These are phyloP conservation scores for Aphanomyces stellatus DNA, from an alignment of 352 stramenopile genomes.

Conservation along the genomic window DNA sequence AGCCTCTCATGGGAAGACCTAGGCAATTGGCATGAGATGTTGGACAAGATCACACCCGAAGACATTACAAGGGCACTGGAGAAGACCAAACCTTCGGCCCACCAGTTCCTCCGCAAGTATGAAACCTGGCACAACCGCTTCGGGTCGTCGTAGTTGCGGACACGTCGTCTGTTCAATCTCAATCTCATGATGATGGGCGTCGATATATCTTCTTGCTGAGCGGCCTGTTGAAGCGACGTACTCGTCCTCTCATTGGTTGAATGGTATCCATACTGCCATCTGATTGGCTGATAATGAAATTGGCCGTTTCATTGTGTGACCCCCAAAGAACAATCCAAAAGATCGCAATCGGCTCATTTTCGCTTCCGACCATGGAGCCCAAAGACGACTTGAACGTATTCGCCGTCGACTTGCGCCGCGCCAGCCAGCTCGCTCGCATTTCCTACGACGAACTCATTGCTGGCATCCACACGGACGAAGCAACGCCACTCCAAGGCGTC, in stretches of 20 bases:
- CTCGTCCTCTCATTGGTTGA: too few species aligned
- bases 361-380: neutral
- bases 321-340: too few species aligned
- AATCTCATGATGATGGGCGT: neutral
- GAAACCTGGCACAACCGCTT: slow-evolving; percentile 75
- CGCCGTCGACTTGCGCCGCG: slow-evolving; percentile 9
- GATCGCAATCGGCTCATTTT: too few species aligned
- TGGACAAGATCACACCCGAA: slow-evolving; percentile 45
- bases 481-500: neutral
- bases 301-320: too few species aligned
- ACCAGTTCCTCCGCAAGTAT: slow-evolving; percentile 70
- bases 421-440: slow-evolving; percentile 9
- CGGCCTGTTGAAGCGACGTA: too few species aligned
- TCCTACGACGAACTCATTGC: slow-evolving; percentile 14
- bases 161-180: neutral
- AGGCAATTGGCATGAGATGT: slow-evolving; percentile 45
- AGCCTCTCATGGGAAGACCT: too few species aligned
- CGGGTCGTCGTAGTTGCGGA: slow-evolving; percentile 39
- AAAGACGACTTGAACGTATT: neutral
- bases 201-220: too few species aligned
- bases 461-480: neutral
- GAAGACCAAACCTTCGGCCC: slow-evolving; percentile 70
- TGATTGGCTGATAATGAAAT: too few species aligned
- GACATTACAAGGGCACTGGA: slow-evolving; percentile 52
- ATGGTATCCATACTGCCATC: too few species aligned